phyloP scores from a whole-genome alignment of 2,329 filamentous ascomycete genomes.

The Ophiostoma populinum region DNA sequence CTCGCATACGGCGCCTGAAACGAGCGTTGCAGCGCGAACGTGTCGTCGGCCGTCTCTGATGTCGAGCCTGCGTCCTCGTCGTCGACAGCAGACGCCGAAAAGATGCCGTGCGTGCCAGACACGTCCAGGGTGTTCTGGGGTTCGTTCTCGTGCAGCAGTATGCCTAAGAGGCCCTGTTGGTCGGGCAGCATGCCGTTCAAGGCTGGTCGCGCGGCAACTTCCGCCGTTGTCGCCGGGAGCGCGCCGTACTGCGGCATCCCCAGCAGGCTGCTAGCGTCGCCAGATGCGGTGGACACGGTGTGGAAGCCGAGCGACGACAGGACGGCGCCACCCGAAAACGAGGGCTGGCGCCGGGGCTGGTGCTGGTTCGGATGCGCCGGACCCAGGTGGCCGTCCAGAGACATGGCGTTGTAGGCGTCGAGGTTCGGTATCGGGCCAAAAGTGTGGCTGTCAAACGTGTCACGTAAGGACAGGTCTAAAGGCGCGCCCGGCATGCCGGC shows the following conservation, averaged over 20 bases:
- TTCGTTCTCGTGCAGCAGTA: too few relatives aligned
- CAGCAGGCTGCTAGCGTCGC: background rate
- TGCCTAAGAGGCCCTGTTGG: slow-evolving; percentile 2
- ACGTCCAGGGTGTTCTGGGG: slow-evolving; percentile 2
- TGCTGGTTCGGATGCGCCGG: too few relatives aligned
- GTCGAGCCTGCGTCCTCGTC: slow-evolving; percentile 1
- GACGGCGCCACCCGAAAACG: background rate
- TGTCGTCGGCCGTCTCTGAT: slow-evolving; percentile 3
- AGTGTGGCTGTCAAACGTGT: background rate
- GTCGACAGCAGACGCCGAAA: slow-evolving; percentile 1
- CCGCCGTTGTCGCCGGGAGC: slow-evolving; percentile 1
- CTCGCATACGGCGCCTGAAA: slow-evolving; percentile 1
- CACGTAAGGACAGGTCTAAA: slow-evolving; percentile 5
- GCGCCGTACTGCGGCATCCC: slow-evolving; percentile 1
- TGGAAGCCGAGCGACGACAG: slow-evolving; percentile 1
- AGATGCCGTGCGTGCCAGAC: slow-evolving; percentile 1
- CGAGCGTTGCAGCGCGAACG: slow-evolving; percentile 2
- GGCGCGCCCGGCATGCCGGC: background rate
- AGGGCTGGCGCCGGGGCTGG: background rate
- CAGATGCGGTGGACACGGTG: background rate
- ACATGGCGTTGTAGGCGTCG: slow-evolving; percentile 1
- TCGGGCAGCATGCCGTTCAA: slow-evolving; percentile 7
- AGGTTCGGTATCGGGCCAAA: slow-evolving; percentile 3
- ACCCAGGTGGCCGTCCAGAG: too few relatives aligned
- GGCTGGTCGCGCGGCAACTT: slow-evolving; percentile 5